A percentile compares a stretch with the other conserved stretches of the same genome.
These are phyloP conservation scores for Hypoxylon rickii DNA, from an alignment of 495 filamentous ascomycete genomes.

Conservation along the genomic window DNA sequence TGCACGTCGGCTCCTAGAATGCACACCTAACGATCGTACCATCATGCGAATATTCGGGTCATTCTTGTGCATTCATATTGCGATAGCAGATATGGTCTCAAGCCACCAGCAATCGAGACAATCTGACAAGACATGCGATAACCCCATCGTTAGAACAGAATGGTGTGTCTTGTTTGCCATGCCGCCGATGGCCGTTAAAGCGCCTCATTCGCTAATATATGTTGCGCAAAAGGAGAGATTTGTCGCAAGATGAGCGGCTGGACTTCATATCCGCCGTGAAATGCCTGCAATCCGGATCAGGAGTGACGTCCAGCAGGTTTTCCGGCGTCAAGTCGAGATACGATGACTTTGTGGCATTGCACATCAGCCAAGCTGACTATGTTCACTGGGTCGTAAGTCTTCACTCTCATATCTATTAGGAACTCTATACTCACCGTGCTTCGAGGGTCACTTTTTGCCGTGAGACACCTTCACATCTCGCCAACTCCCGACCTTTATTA, in stretches of 20 bases:
- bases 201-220: background rate
- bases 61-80: constrained; percentile 1
- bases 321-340: constrained; percentile 48
- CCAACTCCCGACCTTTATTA: constrained; percentile 18
- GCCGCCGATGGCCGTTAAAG: background rate
- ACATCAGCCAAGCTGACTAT: constrained; percentile 41
- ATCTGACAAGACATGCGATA: constrained; percentile 12
- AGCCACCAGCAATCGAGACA: background rate
- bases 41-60: constrained; percentile 2
- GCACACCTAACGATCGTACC: background rate
- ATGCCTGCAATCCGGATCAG: constrained; percentile 44
- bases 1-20: background rate
- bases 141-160: constrained; percentile 35
- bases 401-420: background rate
- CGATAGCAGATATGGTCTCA: constrained; percentile 4
- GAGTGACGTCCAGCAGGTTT: constrained; percentile 35
- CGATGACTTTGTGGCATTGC: constrained; percentile 52
- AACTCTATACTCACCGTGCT: background rate
- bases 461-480: background rate
- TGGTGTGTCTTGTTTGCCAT: constrained; percentile 27
- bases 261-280: constrained; percentile 50
- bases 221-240: constrained; percentile 29
- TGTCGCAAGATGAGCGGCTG: constrained; percentile 36
- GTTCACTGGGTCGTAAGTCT: constrained; percentile 47
- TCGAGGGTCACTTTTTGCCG: constrained; percentile 38